Evolutionary conservation across 2,329 filamentous ascomycete genomes (phyloP), one percentile per base, ranked within the genome.

Genomic region (Diaporthe aspalathi): DNA sequence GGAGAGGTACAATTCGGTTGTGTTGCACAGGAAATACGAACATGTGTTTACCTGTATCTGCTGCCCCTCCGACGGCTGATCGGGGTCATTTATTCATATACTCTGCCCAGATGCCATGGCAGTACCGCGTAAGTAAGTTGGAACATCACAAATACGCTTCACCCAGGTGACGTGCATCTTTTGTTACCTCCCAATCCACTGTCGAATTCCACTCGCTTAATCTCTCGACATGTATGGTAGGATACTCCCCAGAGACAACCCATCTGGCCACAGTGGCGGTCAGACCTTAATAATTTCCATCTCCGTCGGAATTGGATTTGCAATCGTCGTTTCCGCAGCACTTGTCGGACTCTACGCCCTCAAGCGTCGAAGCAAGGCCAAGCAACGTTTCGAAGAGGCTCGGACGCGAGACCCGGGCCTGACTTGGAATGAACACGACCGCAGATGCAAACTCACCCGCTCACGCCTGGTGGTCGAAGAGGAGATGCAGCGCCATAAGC

Each of bases 361-460:
- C 5, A 69, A 71, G 32, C 70, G 74, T 16, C 71, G 73, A 40
- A 70, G 67, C 16, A 47, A 56, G 8, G 20, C 54, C 52, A 45
- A 47, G 22, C 22, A 35, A 5, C 53, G 52, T 2, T 76, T 74
- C 69, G 49, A 66, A 38, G 68, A 73, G 12, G 74, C 73, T 6
- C 69, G 72, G 20, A 49, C 70, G 12, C 76, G 73, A 40, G 71
- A 77, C 45, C 75, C 76, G 12, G 69, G 66, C 27, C 67, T 77
- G 14, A 75, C 75, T 8, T 76, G 76, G 75, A 72, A 73, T 11
- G 74, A 76, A 45, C 73, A 75, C 50, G 70, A 70, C 24, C 70
- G 73, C 24, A 70, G 73, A 29, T 57, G 70, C 49, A 73, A 72
- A 32, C 67, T 75, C 45, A 75, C 72, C 17, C 72, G 67, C 20